phyloP scores from a whole-genome alignment of 805 yeast genomes.

The Yamadazyma tumulicola region DNA sequence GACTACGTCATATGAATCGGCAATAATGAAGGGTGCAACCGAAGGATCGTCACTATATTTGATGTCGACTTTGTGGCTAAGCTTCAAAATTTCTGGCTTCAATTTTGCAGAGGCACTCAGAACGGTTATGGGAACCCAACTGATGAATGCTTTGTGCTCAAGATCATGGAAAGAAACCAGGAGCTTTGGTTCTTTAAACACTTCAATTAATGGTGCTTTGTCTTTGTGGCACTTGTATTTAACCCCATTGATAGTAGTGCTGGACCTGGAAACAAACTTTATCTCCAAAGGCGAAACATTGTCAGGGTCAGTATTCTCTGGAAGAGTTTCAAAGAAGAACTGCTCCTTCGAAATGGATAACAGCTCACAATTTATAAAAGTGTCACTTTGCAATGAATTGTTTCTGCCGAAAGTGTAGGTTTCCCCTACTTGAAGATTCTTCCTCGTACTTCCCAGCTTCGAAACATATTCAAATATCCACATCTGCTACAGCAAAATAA shows the following conservation, averaged over 20 bases:
- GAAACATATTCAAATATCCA: slow-evolving; percentile 3
- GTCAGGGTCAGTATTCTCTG: slow-evolving; percentile 2
- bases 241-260: slow-evolving; percentile 10
- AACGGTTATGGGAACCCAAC: slow-evolving; percentile 11
- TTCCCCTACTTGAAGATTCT: background rate
- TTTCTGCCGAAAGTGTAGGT: slow-evolving; percentile 5
- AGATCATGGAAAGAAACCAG: slow-evolving; percentile 8
- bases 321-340: slow-evolving; percentile 6
- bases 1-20: background rate
- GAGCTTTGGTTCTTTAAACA: slow-evolving; percentile 6
- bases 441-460: background rate
- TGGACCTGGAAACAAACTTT: slow-evolving; percentile 8
- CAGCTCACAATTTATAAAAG: slow-evolving; percentile 3
- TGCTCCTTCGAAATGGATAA: slow-evolving; percentile 12
- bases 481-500: too few relatives aligned
- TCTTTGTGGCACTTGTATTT: slow-evolving; percentile 8
- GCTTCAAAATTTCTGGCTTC: background rate
- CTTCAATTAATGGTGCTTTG: slow-evolving; percentile 3
- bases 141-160: slow-evolving; percentile 3
- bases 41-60: slow-evolving; percentile 1
- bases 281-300: slow-evolving; percentile 7
- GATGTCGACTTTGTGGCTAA: background rate
- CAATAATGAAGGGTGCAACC: background rate
- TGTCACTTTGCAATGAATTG: background rate
- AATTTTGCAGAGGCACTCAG: background rate